These are phyloP conservation scores for Cladosporium austrohemisphaericum DNA, from an alignment of 2,329 filamentous ascomycete species.

Conservation along the genomic window DNA sequence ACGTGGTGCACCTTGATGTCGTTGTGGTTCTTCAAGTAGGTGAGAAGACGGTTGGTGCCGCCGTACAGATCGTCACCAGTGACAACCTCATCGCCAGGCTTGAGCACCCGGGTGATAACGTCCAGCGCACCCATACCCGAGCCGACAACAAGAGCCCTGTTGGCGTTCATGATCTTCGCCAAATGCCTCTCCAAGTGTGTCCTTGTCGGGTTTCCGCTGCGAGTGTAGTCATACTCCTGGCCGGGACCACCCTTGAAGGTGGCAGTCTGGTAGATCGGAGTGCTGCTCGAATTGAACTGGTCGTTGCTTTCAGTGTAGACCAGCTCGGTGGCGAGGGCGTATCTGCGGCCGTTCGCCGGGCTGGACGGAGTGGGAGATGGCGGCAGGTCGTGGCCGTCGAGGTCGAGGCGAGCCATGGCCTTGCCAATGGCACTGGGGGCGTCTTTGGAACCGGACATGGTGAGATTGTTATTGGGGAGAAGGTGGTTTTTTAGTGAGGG, in stretches of 20 bases:
- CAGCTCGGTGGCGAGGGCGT: conserved; percentile 90
- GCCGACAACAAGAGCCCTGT: conserved; percentile 84
- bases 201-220: conserved; percentile 92
- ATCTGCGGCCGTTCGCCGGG: conserved; percentile 78
- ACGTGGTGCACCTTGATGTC: conserved; percentile 95
- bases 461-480: conserved; percentile 18
- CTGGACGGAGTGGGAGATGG: conserved; percentile 92
- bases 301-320: conserved; percentile 95
- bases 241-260: conserved; percentile 90
- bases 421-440: conserved; percentile 37
- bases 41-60: conserved; percentile 87
- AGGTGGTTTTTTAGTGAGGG: conserved; percentile 29
- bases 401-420: conserved; percentile 57
- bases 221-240: conserved; percentile 94
- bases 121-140: conserved; percentile 97
- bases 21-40: conserved; percentile 82
- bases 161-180: conserved; percentile 98
- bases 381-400: conserved; percentile 79
- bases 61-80: conserved; percentile 97
- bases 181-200: conserved; percentile 94
- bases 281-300: conserved; percentile 93
- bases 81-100: conserved; percentile 92
- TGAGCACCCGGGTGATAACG: conserved; percentile 86
- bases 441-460: conserved; percentile 26
- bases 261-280: conserved; percentile 95